Evolutionary conservation across 768 basidiomycete genomes (phyloP).

Genomic region (Lactifluus hygrophoroides): DNA sequence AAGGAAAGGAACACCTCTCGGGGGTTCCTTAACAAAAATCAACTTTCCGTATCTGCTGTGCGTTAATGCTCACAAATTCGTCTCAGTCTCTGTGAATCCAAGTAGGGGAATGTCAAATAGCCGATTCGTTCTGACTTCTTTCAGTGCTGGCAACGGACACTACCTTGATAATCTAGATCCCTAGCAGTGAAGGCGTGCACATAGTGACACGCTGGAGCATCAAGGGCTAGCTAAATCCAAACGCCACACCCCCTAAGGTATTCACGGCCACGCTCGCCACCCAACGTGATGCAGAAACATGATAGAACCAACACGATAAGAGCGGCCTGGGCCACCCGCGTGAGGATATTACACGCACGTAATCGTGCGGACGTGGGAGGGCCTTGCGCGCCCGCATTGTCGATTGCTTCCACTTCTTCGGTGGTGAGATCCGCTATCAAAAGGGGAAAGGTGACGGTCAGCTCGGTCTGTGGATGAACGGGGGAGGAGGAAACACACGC

Average conservation of each 20-base stretch:
- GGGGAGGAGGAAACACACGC: constrained; percentile 7
- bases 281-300: neutral
- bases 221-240: neutral
- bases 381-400: constrained; percentile 50
- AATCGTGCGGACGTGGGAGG: constrained; percentile 27
- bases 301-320: neutral
- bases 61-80: neutral
- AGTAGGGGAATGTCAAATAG: constrained; percentile 21
- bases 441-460: neutral
- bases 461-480: neutral
- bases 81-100: no score
- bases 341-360: neutral
- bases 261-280: neutral
- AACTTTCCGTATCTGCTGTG: neutral
- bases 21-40: constrained; percentile 26
- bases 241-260: neutral
- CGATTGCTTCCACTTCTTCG: constrained; percentile 55
- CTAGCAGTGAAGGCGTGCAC: no score
- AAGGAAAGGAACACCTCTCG: constrained; percentile 39
- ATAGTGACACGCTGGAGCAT: no score
- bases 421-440: constrained; percentile 40
- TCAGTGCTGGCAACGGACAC: no score
- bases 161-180: neutral
- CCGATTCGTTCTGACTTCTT: neutral
- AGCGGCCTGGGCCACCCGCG: no score